Evolutionary conservation across 805 yeast species (phyloP).

Genomic region (Lipomyces mesembrius): DNA sequence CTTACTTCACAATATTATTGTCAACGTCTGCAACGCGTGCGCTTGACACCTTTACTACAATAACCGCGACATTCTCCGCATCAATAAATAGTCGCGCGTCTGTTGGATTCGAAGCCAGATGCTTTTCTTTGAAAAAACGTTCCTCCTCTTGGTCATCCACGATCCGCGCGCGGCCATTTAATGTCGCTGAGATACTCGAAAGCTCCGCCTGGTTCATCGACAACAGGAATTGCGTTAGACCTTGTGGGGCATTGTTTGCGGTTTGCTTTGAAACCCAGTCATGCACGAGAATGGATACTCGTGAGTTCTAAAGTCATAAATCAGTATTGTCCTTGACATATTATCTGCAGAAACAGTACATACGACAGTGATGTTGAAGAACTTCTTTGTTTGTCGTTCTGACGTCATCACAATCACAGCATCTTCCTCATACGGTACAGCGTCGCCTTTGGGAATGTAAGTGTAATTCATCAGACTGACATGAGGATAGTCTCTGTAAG

Average conservation of each 20-base stretch:
- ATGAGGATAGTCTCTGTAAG: slow-evolving; percentile 74
- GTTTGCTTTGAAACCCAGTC: slow-evolving; percentile 74
- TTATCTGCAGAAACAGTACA: not conserved
- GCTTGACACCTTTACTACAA: slow-evolving; percentile 65
- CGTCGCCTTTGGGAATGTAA: slow-evolving; percentile 51
- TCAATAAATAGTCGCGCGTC: slow-evolving; percentile 67
- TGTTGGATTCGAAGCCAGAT: slow-evolving; percentile 65
- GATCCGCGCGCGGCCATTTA: slow-evolving; percentile 71
- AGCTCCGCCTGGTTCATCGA: slow-evolving; percentile 79
- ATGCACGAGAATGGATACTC: slow-evolving; percentile 82
- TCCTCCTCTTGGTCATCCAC: slow-evolving; percentile 57
- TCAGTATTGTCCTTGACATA: not conserved
- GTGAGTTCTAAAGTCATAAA: slow-evolving; percentile 56
- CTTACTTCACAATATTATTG: slow-evolving; percentile 52
- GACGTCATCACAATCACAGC: slow-evolving; percentile 72
- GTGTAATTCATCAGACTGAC: slow-evolving; percentile 92
- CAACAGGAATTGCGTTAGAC: slow-evolving; percentile 65
- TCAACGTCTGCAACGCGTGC: slow-evolving; percentile 82
- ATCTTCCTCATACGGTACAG: slow-evolving; percentile 47
- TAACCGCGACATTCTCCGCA: slow-evolving; percentile 65
- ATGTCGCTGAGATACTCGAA: slow-evolving; percentile 79
- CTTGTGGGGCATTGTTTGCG: slow-evolving; percentile 34
- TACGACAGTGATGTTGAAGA: slow-evolving; percentile 58
- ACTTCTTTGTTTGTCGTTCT: slow-evolving; percentile 72
- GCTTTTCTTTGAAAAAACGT: slow-evolving; percentile 63